A percentile compares a stretch with the other conserved stretches of the same genome.
Evolutionary conservation across 768 basidiomycete genomes (phyloP).

Genomic region (Boletus fagicola): DNA sequence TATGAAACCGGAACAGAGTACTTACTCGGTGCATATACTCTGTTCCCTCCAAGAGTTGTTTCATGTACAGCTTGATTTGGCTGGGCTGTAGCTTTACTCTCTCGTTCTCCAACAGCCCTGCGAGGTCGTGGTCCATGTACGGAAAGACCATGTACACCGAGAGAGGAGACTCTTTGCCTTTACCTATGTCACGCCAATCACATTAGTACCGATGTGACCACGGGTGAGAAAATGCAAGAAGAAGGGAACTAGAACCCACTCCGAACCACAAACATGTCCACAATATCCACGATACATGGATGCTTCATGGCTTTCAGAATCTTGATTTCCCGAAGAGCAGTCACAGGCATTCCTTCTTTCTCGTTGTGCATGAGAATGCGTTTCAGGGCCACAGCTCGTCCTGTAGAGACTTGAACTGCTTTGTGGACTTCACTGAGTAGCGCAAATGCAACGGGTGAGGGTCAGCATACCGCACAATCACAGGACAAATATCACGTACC

Average conservation of each 20-base stretch:
- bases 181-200: constrained; percentile 11
- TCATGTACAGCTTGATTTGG: constrained; percentile 94
- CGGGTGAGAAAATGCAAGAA: not conserved
- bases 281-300: constrained; percentile 77
- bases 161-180: constrained; percentile 64
- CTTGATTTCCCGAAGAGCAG: constrained; percentile 95
- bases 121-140: constrained; percentile 99
- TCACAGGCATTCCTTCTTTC: constrained; percentile 96
- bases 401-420: constrained; percentile 63
- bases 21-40: constrained; percentile 93
- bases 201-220: not conserved
- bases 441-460: not conserved
- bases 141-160: constrained; percentile 99
- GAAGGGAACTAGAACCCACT: constrained; percentile 45
- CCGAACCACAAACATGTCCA: constrained; percentile 89
- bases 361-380: constrained; percentile 96
- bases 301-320: constrained; percentile 90
- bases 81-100: constrained; percentile 78
- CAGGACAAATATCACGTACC: constrained; percentile 50
- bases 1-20: constrained; percentile 9
- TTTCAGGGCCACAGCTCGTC: constrained; percentile 79
- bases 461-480: constrained; percentile 7
- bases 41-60: constrained; percentile 93
- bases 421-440: constrained; percentile 82
- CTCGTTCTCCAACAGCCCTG: constrained; percentile 90